These are phyloP conservation scores for Lactifluus echinatus DNA, from an alignment of 768 basidiomycete species.

Conservation along the genomic window DNA sequence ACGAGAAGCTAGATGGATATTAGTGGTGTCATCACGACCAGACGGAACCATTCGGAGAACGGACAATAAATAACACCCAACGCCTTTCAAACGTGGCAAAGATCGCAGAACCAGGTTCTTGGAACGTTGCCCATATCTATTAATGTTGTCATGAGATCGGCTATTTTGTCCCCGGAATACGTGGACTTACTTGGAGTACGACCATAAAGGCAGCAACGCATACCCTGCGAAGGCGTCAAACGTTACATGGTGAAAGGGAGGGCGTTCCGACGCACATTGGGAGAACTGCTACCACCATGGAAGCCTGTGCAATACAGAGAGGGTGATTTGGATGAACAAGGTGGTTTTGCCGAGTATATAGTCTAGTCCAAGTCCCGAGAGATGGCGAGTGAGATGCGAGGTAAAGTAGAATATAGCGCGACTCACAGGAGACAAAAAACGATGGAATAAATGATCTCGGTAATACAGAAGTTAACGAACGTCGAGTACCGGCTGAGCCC, in stretches of 20 bases:
- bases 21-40: slow-evolving; percentile 2
- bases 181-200: slow-evolving; percentile 31
- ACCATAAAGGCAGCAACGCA: slow-evolving; percentile 34
- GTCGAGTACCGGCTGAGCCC: slow-evolving; percentile 40
- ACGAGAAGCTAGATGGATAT: slow-evolving; percentile 28
- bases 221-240: slow-evolving; percentile 29
- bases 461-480: slow-evolving; percentile 49
- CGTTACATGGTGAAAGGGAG: not conserved
- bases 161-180: not conserved
- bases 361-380: slow-evolving; percentile 19
- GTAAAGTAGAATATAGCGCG: not conserved
- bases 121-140: slow-evolving; percentile 33
- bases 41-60: not conserved
- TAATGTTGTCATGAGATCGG: not conserved
- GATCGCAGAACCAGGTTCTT: slow-evolving; percentile 20
- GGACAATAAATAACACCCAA: slow-evolving; percentile 24
- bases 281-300: slow-evolving; percentile 43
- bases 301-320: slow-evolving; percentile 44
- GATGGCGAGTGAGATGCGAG: not conserved
- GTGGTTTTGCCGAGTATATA: slow-evolving; percentile 28
- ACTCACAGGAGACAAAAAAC: slow-evolving; percentile 44
- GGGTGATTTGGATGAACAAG: slow-evolving; percentile 23
- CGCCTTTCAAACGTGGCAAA: slow-evolving; percentile 24
- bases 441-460: slow-evolving; percentile 48
- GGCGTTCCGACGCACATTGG: slow-evolving; percentile 37